Evolutionary conservation across 2,329 filamentous ascomycete species (phyloP).

Genomic region (Fusarium redolens): DNA sequence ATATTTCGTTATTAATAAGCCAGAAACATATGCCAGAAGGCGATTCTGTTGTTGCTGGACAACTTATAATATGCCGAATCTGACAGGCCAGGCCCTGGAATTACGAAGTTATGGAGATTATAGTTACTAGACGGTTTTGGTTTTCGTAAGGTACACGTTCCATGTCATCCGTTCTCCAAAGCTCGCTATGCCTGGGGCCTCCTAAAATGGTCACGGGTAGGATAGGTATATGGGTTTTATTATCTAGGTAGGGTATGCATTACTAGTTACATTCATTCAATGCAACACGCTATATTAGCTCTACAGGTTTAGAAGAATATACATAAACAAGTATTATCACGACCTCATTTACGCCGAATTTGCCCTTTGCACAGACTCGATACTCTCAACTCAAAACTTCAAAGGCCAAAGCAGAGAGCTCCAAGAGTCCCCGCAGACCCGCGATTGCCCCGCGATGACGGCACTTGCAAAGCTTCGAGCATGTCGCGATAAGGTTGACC

Average conservation of each 20-base stretch:
- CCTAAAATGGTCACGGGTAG: background rate
- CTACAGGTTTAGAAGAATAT: background rate
- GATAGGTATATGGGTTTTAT: background rate
- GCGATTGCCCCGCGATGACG: constrained; percentile 1
- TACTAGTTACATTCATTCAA: background rate
- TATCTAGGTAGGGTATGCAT: background rate
- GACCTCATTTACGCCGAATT: no score
- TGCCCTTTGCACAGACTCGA: background rate
- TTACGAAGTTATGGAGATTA: background rate
- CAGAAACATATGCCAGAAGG: background rate
- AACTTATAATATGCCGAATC: no score
- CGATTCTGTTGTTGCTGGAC: no score
- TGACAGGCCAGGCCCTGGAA: no score
- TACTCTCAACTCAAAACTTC: background rate
- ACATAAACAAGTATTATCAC: no score
- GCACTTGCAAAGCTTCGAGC: background rate
- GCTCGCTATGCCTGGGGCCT: background rate
- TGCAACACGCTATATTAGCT: no score
- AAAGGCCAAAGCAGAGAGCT: background rate
- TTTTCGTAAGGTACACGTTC: background rate
- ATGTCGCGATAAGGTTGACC: background rate
- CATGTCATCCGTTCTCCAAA: background rate
- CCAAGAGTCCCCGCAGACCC: background rate
- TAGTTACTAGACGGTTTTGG: background rate
- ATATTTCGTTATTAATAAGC: background rate